Base-by-base conservation (phyloP, 371 early-diverging fungal species). In the Mucor lusitanicus region DNA sequence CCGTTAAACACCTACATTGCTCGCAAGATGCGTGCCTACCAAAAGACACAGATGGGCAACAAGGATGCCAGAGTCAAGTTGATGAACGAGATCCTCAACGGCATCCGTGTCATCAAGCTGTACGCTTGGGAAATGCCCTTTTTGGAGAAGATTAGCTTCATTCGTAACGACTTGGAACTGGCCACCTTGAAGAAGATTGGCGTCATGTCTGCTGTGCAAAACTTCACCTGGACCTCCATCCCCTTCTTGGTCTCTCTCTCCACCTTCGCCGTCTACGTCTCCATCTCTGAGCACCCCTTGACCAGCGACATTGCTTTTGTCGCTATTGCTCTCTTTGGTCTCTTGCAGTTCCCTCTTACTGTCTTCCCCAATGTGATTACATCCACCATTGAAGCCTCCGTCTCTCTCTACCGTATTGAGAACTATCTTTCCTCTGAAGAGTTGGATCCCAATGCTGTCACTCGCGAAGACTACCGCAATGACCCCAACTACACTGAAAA, bases 81-180 rank as follows among this genome's bases (percentile, higher is more conserved):
- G 69, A 96, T 95, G 93, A 81, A 97, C 78, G 99, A 98, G 81
- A 77, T 96, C 8, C 76, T 99, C 64, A 91, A 91, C 64, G 97
- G 96, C 13, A 97, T 97, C 72, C 94, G 94, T 71, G 94, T 96
- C 33, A 92, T 96, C 77, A 96, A 96, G 77, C 77, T 94, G 21
- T 93, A 92, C 65, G 90, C 91, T 5, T 94, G 93, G 93, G 93
- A 92, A 73, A 67, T 65, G 7, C 77, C 88, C 9, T 92, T 93
- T 59, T 75, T 85, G 65, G 72, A 89, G 70, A 77, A 80, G 64
- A 82, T 96, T 27, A 74, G 81, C 53, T 83, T 83, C 37, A 86
- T 96, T 27, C 88, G 99, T 65, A 91, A 96, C 56, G 80, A 85
- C 54, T 73, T 85, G 27, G 93, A 92, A 71, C 71, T 98, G 67